Base-by-base conservation (phyloP, 176 grass and related monocot species). In the Puya raimondii region DNA sequence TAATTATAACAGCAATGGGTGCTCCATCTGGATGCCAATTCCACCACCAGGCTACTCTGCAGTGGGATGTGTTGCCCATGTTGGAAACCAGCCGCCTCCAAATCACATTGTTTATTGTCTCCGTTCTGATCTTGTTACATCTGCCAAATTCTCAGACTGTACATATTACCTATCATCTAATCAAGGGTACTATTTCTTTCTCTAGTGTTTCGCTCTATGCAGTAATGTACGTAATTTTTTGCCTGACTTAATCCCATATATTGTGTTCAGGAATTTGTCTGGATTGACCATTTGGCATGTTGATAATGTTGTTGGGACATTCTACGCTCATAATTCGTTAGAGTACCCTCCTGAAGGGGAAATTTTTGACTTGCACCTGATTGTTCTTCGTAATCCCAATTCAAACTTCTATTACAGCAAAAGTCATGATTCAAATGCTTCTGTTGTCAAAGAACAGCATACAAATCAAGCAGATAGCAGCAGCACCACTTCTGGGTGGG, bases 11-110 rank as follows among this genome's bases (percentile, higher is more conserved):
- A 42, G 33, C 64, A 85, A 72, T 25, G 86, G 83, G 1, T 97
- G 93, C 79, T 97, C 93, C 64, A 90, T 97, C 77, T 97, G 93
- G 93, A 23, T 80, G 85, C 93, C 93, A 71, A 77, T 92, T 56
- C 86, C 89, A 10, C 89, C 89, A 72, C 74, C 77, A 65, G 93
- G 93, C 74, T 97, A 97, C 66, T 84, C 81, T 27, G 84, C 93
- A 52, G 56, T 97, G 57, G 93, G 93, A 83, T 97, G 89, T 23
- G 89, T 97, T 64, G 89, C 81, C 67, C 85, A 92, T 74, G 74
- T 74, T 25, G 93, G 93, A 72, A 87, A 65, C 21, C 71, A 75
- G 49, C 93, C 89, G 79, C 93, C 93, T 83, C 81, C 86, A 69
- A 97, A 90, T 71, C 82, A 97, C 78, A 69, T 85, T 58, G 81